These are phyloP conservation scores for Achlya hypogyna DNA, from an alignment of 352 stramenopile genomes.

Conservation along the genomic window DNA sequence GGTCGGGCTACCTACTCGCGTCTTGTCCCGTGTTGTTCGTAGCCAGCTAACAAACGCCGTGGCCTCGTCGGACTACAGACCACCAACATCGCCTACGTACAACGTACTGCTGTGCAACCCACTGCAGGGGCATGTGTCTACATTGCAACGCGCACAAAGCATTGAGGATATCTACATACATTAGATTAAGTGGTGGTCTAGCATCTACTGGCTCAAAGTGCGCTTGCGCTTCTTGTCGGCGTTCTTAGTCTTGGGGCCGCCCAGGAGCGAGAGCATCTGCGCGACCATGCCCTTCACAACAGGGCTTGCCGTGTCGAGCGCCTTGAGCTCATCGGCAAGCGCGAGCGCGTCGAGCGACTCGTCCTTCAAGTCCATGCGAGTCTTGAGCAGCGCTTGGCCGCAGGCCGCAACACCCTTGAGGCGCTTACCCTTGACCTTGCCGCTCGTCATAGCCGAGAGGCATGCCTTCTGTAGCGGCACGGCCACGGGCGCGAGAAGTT, in stretches of 20 bases:
- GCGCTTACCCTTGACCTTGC: constrained; percentile 46
- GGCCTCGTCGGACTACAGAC: too few species aligned
- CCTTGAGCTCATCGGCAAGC: constrained; percentile 28
- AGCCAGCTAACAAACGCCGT: too few species aligned
- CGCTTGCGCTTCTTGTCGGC: constrained; percentile 55
- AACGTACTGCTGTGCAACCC: too few species aligned
- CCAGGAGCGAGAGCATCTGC: constrained; percentile 31
- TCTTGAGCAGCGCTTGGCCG: constrained; percentile 57
- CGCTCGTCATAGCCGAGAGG: constrained; percentile 25
- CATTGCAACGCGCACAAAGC: too few species aligned
- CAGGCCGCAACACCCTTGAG: constrained; percentile 63
- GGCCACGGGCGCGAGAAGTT: constrained; percentile 30
- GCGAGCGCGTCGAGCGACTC: constrained; percentile 18
- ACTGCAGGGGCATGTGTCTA: too few species aligned
- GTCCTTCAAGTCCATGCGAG: constrained; percentile 31
- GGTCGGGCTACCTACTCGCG: too few species aligned
- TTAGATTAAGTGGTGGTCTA: constrained; percentile 1
- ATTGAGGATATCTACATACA: constrained; percentile 11
- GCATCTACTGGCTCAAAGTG: constrained; percentile 3
- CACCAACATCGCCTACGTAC: too few species aligned
- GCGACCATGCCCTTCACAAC: constrained; percentile 68
- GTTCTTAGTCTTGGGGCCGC: constrained; percentile 9
- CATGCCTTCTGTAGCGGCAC: constrained; percentile 34
- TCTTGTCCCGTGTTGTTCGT: too few species aligned
- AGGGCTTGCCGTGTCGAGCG: constrained; percentile 46